Base-by-base conservation (phyloP, 371 early-diverging fungal species). In the Fennellomyces sp. region DNA sequence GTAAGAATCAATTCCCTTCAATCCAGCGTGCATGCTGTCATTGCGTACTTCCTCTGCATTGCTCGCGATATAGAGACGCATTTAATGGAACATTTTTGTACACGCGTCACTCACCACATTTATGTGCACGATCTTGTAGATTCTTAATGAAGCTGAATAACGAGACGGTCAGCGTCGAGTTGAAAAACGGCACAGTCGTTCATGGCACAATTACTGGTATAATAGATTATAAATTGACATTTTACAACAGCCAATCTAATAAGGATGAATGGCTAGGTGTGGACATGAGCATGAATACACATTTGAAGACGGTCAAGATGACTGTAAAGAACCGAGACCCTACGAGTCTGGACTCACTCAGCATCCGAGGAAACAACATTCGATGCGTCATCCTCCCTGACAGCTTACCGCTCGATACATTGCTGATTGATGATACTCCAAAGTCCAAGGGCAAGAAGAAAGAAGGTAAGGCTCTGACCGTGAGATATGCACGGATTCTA, bases 251-350 rank as follows among this genome's bases (percentile, higher is more conserved):
- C 27, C 19, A 31, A 41, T 33, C 48, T 21, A 56, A 49, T 35
- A n/a, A 35, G 2, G 35, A 39, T 39, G 21, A 31, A 38, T 42
- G 45, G 27, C 12, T 65, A 85, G 88, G 95, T 30, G 97, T 98
- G 42, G 99, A 99, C 72, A 96, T 99, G 95, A 90, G 92, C 77
- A 99, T 99, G 99, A 99, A 99, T 76, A 98, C 95, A 58, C 98
- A 98, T 75, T 82, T 99, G 76, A 97, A 97, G 71, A 90, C 92
- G 17, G 98, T 98, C 57, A 97, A 98, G 76, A 94, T 98, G 97
- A 98, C 98, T 1, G 91, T 97, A 29, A 91, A 93, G 73, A 90
- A 89, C 80, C 91, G 90, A 80, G 97, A 97, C 61, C 94, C 98
- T 17, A 81, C 87, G 55, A 85, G 83, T 56, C 81, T 98, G 41